Base-by-base conservation (phyloP, 345 rosid genomes). In the Rhizophora mangle region DNA sequence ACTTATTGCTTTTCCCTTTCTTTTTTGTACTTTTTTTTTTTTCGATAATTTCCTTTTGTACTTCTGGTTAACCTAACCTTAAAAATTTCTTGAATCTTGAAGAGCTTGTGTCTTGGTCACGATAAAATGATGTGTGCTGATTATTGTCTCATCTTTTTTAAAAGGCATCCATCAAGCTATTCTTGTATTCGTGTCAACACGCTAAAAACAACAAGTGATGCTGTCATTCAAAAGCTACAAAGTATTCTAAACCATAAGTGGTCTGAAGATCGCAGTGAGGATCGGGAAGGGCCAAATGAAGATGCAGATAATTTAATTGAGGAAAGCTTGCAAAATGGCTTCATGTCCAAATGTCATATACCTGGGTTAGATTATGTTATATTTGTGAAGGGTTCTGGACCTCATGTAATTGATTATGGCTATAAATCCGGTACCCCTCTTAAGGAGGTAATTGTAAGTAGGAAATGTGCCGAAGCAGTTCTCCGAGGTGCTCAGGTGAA, bases 401-500 rank as follows among this genome's bases (percentile, higher is more conserved):
- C 99, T 1, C 93, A 88, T 69, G 60, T 27, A 10, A 86, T 90
- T 71, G 86, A 86, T 63, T 92, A 95, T 73, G 89, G 79, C 31
- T 76, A 62, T 79, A 70, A 70, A 22, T 71, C 80, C 34, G 89
- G 81, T 13, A 77, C 58, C 34, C 85, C 94, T 34, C 95, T 85
- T 0, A 95, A 95, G 77, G 99, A 95, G 82, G 96, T 92, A 16
- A 79, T 95, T n/a, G 98, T 95, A 43, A 90, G 99, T 71, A 85
- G 98, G 72, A 95, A 95, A 81, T 95, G 99, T 76, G 98, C 96
- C 69, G 99, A 95, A 80, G 93, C 99, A 52, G 98, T 95, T 85
- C 96, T 95, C 49, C 88, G 98, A 59, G 99, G 99, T 76, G 99
- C 99, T 72, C 97, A 92, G 96, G 99, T 93, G 68, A 65, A 49